These are phyloP conservation scores for Russula lepida DNA, from an alignment of 768 basidiomycete genomes.

Conservation along the genomic window DNA sequence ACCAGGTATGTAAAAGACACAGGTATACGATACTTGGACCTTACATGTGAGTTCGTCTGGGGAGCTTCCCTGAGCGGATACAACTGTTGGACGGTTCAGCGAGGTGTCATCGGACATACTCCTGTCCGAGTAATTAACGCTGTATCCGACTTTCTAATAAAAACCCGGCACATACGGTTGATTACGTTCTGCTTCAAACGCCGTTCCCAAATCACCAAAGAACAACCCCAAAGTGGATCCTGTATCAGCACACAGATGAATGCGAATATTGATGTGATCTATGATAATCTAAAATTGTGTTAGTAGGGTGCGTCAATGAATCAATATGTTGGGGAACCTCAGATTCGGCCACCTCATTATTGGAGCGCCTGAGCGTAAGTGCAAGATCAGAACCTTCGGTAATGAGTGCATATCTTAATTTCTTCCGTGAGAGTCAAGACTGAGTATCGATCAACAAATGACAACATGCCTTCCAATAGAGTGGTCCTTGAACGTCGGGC, in stretches of 20 bases:
- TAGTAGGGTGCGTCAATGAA: not conserved
- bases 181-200: slow-evolving; percentile 32
- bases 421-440: slow-evolving; percentile 29
- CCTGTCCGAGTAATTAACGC: not conserved
- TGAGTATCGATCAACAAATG: not conserved
- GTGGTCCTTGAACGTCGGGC: not conserved
- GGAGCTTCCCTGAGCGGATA: slow-evolving; percentile 6
- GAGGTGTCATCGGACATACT: not conserved
- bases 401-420: slow-evolving; percentile 60
- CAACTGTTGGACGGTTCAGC: slow-evolving; percentile 8
- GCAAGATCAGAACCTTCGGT: slow-evolving; percentile 46
- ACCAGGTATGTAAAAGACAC: not conserved
- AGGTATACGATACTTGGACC: not conserved
- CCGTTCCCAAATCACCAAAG: slow-evolving; percentile 41
- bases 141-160: not conserved
- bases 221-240: slow-evolving; percentile 50
- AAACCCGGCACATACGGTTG: slow-evolving; percentile 18
- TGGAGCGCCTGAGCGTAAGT: slow-evolving; percentile 6
- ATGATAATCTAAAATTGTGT: slow-evolving; percentile 41
- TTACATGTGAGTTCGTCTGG: slow-evolving; percentile 26
- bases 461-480: slow-evolving; percentile 57
- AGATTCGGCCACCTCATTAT: not conserved
- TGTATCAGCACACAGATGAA: slow-evolving; percentile 78
- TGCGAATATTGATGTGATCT: slow-evolving; percentile 41
- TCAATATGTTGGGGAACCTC: slow-evolving; percentile 3